A percentile compares a stretch with the other conserved stretches of the same genome.
phyloP scores from a whole-genome alignment of 441 rosid species.

The Daphne laureola region DNA sequence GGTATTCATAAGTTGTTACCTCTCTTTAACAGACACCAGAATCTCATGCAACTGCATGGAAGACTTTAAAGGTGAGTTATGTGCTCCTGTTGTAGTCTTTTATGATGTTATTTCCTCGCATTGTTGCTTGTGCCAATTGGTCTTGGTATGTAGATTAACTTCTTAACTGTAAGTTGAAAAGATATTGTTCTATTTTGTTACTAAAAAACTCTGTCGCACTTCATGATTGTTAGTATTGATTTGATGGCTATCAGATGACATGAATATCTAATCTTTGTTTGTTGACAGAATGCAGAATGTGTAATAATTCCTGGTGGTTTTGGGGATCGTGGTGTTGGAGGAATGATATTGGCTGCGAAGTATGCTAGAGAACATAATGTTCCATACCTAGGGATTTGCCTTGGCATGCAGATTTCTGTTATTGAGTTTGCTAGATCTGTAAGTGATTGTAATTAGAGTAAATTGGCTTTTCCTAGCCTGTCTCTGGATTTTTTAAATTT shows the following conservation, averaged over 20 bases:
- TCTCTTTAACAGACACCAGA: conserved; percentile 43
- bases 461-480: conserved; percentile 10
- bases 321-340: conserved; percentile 74
- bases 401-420: conserved; percentile 80
- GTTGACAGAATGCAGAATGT: conserved; percentile 60
- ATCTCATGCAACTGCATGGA: conserved; percentile 70
- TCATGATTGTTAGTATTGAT: too few relatives aligned
- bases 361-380: conserved; percentile 65
- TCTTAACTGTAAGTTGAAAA: too few relatives aligned
- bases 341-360: conserved; percentile 74
- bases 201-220: too few relatives aligned
- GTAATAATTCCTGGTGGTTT: conserved; percentile 73
- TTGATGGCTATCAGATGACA: too few relatives aligned
- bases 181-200: too few relatives aligned
- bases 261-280: not conserved
- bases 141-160: too few relatives aligned
- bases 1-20: too few relatives aligned
- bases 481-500: conserved; percentile 6
- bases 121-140: too few relatives aligned
- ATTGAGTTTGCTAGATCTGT: conserved; percentile 73
- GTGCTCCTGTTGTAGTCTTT: not conserved
- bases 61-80: conserved; percentile 48
- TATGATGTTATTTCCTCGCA: too few relatives aligned
- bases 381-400: conserved; percentile 73
- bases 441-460: conserved; percentile 24